Percentiles rank a stretch among this genome's conserved stretches.
phyloP scores from a whole-genome alignment of 2,329 filamentous ascomycete genomes.

The Penicillium sp. region DNA sequence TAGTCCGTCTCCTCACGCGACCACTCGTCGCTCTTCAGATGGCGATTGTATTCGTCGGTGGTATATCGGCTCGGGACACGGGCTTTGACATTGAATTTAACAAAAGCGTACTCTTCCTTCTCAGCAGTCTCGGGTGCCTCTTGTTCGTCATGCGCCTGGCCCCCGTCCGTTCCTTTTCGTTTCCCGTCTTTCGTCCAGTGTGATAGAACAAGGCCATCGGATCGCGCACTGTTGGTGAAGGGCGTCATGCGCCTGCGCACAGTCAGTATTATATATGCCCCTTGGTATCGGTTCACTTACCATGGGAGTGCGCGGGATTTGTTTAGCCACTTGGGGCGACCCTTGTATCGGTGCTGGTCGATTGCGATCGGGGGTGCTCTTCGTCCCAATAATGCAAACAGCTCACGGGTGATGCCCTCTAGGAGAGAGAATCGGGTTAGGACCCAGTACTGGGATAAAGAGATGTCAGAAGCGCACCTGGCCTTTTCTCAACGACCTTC shows the following conservation, averaged over 20 bases:
- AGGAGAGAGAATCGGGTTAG: conserved; percentile 10
- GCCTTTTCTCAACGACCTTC: conserved; percentile 65
- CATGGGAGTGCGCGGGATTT: conserved; percentile 50
- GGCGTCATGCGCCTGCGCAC: conserved; percentile 67
- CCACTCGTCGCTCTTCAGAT: conserved; percentile 79
- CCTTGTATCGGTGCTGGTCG: conserved; percentile 58
- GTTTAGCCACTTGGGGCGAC: conserved; percentile 53
- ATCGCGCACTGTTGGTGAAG: conserved; percentile 79
- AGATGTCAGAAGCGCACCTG: conserved; percentile 49
- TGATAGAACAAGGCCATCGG: conserved; percentile 71
- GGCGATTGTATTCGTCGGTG: conserved; percentile 81
- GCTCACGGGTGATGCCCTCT: conserved; percentile 57
- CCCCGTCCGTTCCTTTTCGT: conserved; percentile 43
- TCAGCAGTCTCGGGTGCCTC: conserved; percentile 41
- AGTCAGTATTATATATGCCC: not conserved
- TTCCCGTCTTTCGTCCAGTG: conserved; percentile 79
- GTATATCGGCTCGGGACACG: conserved; percentile 76
- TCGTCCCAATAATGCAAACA: conserved; percentile 57
- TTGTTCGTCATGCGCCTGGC: conserved; percentile 45
- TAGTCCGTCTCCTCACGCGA: conserved; percentile 94
- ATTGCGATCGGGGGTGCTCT: conserved; percentile 58
- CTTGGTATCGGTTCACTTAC: conserved; percentile 38
- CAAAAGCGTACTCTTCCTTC: conserved; percentile 63
- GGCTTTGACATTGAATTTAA: conserved; percentile 85
- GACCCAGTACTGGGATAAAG: not conserved